Base-by-base conservation (phyloP, 2,329 filamentous ascomycete genomes). In the Arthroderma sp. region DNA sequence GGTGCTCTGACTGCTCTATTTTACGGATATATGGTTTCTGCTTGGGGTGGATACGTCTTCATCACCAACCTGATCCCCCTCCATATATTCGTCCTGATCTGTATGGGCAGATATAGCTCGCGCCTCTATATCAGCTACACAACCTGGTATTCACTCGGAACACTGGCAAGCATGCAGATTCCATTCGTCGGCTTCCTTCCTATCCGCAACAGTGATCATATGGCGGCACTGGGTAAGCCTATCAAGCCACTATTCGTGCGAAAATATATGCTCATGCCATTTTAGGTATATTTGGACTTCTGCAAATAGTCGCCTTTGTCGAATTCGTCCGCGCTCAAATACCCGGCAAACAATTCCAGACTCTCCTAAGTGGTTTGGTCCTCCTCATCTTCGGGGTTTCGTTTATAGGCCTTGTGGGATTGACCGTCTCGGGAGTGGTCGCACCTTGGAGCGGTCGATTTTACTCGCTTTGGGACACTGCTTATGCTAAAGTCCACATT, bases 21-120 rank as follows among this genome's bases (percentile, higher is more conserved):
- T 70, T 98, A 98, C 67, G 91, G 91, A 60, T 98, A 98, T 78
- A 98, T 98, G 91, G 91, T 98, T 52, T 91, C 89, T 40, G 94
- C 93, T 11, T 98, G 91, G 91, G 91, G 91, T 74, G 91, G 91
- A 61, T 98, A 98, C 65, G 91, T 94, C 58, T 98, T 98, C 77
- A 98, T 98, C 61, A 98, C 93, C 49, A 95, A 94, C 64, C 71
- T 98, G 67, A 80, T 98, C 48, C 91, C 91, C 33, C 77, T 98
- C 54, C 91, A 98, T 66, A 81, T 85, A 5, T 88, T 98, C 56
- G 86, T 94, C 39, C 74, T 98, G 54, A 82, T 98, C 59, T 85
- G 83, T 68, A 98, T 98, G 89, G 93, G 93, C 42, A 75, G 91
- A 48, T 98, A 93, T 68, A 96, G 88, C 72, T 82, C 84, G 47